Conservation (phyloP, 31 red algal genomes). For the Odonthalia washingtoniensis region DNA sequence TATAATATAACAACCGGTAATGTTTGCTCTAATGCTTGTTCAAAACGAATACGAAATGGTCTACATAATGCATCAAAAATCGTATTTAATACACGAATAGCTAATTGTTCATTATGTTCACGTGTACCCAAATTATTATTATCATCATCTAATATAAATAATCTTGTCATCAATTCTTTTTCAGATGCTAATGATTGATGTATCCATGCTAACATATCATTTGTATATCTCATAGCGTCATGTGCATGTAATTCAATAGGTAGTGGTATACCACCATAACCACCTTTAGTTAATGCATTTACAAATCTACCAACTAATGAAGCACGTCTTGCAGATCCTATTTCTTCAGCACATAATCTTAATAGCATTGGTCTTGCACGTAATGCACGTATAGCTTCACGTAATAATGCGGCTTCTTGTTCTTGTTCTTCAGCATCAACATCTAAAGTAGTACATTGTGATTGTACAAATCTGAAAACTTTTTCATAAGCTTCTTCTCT, state of each 20-base stretch:
- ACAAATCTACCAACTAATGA: slow-evolving; percentile 84
- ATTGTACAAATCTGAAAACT: slow-evolving; percentile 86
- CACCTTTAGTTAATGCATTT: slow-evolving; percentile 78
- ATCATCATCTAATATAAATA: slow-evolving; percentile 70
- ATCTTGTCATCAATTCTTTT: slow-evolving; percentile 74
- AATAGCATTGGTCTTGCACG: slow-evolving; percentile 80
- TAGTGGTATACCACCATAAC: slow-evolving; percentile 72
- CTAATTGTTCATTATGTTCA: slow-evolving; percentile 60
- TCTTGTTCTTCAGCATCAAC: slow-evolving; percentile 82
- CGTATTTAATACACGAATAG: slow-evolving; percentile 71
- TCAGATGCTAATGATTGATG: slow-evolving; percentile 90
- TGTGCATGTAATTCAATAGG: slow-evolving; percentile 94
- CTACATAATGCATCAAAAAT: slow-evolving; percentile 90
- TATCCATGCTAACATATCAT: slow-evolving; percentile 98
- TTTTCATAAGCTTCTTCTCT: slow-evolving; percentile 90
- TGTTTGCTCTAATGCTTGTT: slow-evolving; percentile 80
- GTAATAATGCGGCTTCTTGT: slow-evolving; percentile 61
- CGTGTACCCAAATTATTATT: slow-evolving; percentile 39
- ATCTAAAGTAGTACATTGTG: slow-evolving; percentile 72
- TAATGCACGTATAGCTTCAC: slow-evolving; percentile 75
- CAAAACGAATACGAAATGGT: slow-evolving; percentile 91
- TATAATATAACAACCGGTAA: slow-evolving; percentile 86
- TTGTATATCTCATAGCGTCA: slow-evolving; percentile 91
- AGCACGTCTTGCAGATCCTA: slow-evolving; percentile 82
- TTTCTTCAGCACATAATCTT: slow-evolving; percentile 75